Evolutionary conservation across 345 rosid species (phyloP).

Genomic region (Acer campestre): DNA sequence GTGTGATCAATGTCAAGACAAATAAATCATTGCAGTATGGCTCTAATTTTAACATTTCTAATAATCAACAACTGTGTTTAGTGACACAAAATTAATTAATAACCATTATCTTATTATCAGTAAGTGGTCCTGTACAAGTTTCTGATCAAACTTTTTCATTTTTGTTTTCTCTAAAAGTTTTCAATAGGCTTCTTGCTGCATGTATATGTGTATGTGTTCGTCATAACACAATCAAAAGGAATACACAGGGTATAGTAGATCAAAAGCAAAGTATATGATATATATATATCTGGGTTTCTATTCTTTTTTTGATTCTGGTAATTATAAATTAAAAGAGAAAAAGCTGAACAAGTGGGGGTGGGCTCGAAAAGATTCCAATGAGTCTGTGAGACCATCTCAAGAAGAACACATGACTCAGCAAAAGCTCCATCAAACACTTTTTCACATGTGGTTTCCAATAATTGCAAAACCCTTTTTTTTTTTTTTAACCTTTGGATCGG

Average conservation of each 20-base stretch:
- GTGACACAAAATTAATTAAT: too few relatives aligned
- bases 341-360: conserved; percentile 23
- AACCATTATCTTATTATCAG: too few relatives aligned
- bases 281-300: conserved; percentile 12
- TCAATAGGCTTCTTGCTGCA: neutral
- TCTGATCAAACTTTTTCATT: neutral
- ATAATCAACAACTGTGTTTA: neutral
- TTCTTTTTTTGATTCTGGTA: neutral
- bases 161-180: neutral
- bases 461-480: conserved; percentile 20
- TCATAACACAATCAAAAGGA: neutral
- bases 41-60: conserved; percentile 29
- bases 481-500: conserved; percentile 20
- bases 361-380: conserved; percentile 37
- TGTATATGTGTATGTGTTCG: neutral
- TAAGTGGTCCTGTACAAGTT: neutral
- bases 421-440: conserved; percentile 18
- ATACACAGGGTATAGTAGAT: neutral
- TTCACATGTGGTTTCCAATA: conserved; percentile 32
- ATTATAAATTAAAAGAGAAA: conserved; percentile 14
- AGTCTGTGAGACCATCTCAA: neutral
- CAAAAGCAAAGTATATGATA: conserved; percentile 18
- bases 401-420: conserved; percentile 12
- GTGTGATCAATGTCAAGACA: conserved; percentile 12
- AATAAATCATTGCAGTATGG: conserved; percentile 21